Evolutionary conservation across 2,329 filamentous ascomycete genomes (phyloP), one percentile per base, ranked within the genome.

Genomic region (Tolypocladium inflatum): DNA sequence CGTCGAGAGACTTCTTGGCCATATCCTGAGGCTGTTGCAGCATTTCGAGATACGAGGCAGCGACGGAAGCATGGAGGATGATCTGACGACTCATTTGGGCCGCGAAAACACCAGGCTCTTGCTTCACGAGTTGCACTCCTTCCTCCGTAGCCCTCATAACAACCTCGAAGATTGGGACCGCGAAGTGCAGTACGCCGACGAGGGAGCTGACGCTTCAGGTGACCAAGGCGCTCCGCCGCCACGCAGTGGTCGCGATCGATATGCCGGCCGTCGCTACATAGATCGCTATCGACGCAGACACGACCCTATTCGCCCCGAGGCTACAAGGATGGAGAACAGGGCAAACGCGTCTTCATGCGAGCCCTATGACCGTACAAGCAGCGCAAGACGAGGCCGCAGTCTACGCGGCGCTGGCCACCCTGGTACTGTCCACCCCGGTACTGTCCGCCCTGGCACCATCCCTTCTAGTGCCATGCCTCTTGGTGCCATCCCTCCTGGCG

Each of bases 1-100:
- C 66, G 83, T 88, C 9, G 91, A 96, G 67, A 96, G 92, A 61
- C 72, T 97, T 13, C 80, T 97, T 11, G 90, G 95, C 66, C 96
- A 95, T 69, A 84, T 96, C 56, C 74, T 97, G 45, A 88, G 88
- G 11, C 88, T 97, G 26, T 74, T 97, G 59, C 92, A 90, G 69
- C 90, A 85, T 0, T 84, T 94, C 19, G 91, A 96, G 66, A 79
- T 92, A 5, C 91, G 91, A 71, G 89, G 85, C 4, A 90, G 88
- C 61, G 81, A 81, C 43, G 91, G 91, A 0, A 84, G 89, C 65
- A 90, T 91, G 0, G 90, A 94, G 68, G 85, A 90, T 48, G 80
- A 96, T 73, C 70, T 97, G 42, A 76, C 83, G 26, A 90, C 94
- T 54, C 94, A 91, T 63, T 67, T 97, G 4, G 91, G 91, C 0